phyloP scores from a whole-genome alignment of 148 eudicot genomes.

The Amaranthus cruentus region DNA sequence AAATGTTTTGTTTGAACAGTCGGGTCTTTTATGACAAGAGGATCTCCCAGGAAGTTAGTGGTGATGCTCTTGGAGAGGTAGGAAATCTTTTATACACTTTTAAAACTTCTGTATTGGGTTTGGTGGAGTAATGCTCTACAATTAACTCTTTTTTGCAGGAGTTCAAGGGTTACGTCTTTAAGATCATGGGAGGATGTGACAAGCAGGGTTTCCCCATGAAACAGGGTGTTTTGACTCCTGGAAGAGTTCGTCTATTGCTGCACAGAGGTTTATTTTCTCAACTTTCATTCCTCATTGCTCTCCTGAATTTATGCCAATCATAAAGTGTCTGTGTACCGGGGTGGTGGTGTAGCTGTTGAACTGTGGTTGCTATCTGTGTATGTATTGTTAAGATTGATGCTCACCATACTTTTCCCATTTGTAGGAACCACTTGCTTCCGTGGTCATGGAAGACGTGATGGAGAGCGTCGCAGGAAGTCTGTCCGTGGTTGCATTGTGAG shows the following conservation, averaged over 20 bases:
- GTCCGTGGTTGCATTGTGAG: conserved; percentile 88
- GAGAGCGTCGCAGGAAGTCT: conserved; percentile 83
- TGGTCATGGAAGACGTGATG: conserved; percentile 73
- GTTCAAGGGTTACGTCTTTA: conserved; percentile 68
- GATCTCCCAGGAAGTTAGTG: conserved; percentile 71
- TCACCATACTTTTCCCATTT: no score
- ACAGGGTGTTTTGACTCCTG: conserved; percentile 79
- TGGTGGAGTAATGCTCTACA: neutral
- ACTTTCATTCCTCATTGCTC: neutral
- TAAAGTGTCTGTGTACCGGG: no score
- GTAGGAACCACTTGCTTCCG: conserved; percentile 83
- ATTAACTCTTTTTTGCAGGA: conserved; percentile 32
- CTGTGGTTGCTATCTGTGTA: neutral
- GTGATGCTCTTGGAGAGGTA: conserved; percentile 76
- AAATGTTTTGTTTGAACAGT: conserved; percentile 24
- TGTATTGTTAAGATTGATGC: neutral
- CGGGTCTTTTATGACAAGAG: conserved; percentile 73
- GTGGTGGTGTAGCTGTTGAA: no score
- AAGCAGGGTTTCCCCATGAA: conserved; percentile 86
- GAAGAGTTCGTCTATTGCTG: conserved; percentile 66
- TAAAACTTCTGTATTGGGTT: neutral
- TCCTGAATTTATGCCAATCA: neutral
- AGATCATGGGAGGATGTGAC: conserved; percentile 76
- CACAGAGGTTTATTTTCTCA: conserved; percentile 37
- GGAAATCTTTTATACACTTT: neutral